Evolutionary conservation across 2,329 filamentous ascomycete genomes (phyloP).

Genomic region (Pleoardoris graminearum): DNA sequence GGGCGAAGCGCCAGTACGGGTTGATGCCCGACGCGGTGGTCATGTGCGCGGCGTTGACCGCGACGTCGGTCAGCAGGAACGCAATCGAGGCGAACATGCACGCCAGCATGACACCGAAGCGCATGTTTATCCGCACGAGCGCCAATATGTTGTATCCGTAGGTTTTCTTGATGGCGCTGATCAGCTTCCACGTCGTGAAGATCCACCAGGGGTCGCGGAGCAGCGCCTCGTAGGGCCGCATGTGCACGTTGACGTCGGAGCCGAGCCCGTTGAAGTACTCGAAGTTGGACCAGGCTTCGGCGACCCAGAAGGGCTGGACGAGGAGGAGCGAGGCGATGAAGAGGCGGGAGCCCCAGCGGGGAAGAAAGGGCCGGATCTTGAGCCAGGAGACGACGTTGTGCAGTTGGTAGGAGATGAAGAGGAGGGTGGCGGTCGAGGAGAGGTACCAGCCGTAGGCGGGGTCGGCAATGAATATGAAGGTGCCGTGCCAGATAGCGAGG

Average conservation of each 20-base stretch:
- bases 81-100: constrained; percentile 40
- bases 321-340: constrained; percentile 38
- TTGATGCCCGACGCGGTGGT: constrained; percentile 37
- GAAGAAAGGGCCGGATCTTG: constrained; percentile 41
- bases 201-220: constrained; percentile 44
- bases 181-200: constrained; percentile 40
- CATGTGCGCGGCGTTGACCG: constrained; percentile 33
- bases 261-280: constrained; percentile 41
- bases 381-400: constrained; percentile 43
- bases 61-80: constrained; percentile 37
- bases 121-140: constrained; percentile 31
- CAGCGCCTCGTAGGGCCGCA: constrained; percentile 39
- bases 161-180: constrained; percentile 38
- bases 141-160: constrained; percentile 34
- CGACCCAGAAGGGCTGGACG: constrained; percentile 43
- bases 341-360: constrained; percentile 37
- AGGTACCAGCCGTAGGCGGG: constrained; percentile 42
- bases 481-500: constrained; percentile 43
- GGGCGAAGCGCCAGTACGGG: constrained; percentile 42
- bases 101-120: constrained; percentile 40
- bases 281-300: constrained; percentile 43
- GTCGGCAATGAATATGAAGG: constrained; percentile 40
- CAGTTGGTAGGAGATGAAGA: constrained; percentile 43
- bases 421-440: constrained; percentile 37
- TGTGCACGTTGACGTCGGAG: constrained; percentile 31